A percentile compares a stretch with the other conserved stretches of the same genome.
Conservation (phyloP, 345 rosid species). For the Rhodamnia rubescens region DNA sequence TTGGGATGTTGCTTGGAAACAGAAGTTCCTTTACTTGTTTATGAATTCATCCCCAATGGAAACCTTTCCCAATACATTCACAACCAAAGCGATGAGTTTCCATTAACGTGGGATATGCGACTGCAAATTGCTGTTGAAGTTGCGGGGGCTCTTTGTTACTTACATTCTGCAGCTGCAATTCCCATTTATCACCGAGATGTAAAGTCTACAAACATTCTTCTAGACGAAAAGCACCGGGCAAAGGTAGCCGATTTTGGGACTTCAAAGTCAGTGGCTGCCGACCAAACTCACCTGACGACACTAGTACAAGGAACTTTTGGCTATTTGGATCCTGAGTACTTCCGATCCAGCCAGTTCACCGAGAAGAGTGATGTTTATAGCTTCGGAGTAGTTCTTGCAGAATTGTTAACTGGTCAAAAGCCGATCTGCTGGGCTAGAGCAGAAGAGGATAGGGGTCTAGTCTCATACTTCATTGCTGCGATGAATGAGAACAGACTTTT, state of each 20-base stretch:
- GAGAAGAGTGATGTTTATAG: conserved; percentile 17
- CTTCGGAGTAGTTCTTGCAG: conserved; percentile 9
- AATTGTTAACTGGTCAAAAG: conserved; percentile 1
- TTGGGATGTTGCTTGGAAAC: conserved; percentile 1
- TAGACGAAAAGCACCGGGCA: conserved; percentile 7
- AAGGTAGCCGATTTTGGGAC: conserved; percentile 6
- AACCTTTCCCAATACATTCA: neutral
- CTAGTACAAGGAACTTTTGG: conserved; percentile 3
- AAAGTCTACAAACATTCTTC: neutral
- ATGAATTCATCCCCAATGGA: conserved; percentile 6
- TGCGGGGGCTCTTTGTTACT: conserved; percentile 1
- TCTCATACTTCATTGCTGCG: neutral
- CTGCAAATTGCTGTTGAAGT: conserved; percentile 5
- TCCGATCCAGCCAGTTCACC: conserved; percentile 7
- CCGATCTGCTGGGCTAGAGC: neutral
- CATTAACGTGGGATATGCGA: neutral
- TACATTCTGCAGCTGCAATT: conserved; percentile 8
- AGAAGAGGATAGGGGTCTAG: neutral
- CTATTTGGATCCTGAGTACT: conserved; percentile 15
- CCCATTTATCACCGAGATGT: conserved; percentile 2
- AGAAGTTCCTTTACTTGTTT: neutral
- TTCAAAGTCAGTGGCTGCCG: conserved; percentile 3
- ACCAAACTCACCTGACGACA: conserved; percentile 6
- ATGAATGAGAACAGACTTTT: neutral
- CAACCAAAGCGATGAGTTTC: neutral